These are phyloP conservation scores for Cardiospermum halicacabum DNA, from an alignment of 345 rosid genomes.

Conservation along the genomic window DNA sequence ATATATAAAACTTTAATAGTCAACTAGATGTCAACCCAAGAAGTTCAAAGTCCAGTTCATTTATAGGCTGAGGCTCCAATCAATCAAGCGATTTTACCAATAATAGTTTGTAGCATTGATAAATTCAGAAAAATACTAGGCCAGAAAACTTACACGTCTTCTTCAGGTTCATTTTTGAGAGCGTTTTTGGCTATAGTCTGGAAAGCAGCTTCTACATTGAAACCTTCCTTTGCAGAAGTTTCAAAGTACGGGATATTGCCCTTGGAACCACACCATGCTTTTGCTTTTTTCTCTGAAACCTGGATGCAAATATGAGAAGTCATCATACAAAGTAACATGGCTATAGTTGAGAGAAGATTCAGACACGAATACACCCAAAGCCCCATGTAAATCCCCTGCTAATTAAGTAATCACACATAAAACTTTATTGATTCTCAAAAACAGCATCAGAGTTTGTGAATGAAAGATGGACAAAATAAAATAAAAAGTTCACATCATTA, in stretches of 20 bases:
- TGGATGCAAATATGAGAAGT: slow-evolving; percentile 17
- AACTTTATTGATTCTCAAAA: not conserved
- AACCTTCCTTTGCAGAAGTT: slow-evolving; percentile 91
- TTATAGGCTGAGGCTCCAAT: too few species aligned
- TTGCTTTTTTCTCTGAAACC: slow-evolving; percentile 92
- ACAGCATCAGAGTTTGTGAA: not conserved
- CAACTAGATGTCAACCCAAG: not conserved
- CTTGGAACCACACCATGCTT: slow-evolving; percentile 93
- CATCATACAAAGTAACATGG: not conserved
- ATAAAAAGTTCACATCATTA: not conserved
- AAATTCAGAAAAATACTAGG: not conserved
- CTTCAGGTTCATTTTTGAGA: slow-evolving; percentile 84
- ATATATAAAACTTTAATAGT: not conserved
- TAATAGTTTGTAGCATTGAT: not conserved
- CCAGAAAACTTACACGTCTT: slow-evolving; percentile 57
- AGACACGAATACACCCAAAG: not conserved
- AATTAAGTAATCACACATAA: not conserved
- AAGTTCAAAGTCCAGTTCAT: not conserved
- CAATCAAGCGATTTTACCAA: too few species aligned
- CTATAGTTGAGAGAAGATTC: not conserved
- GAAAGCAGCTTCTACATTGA: slow-evolving; percentile 83
- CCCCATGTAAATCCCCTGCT: not conserved
- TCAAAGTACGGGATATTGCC: slow-evolving; percentile 91
- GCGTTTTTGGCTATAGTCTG: slow-evolving; percentile 83
- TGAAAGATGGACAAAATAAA: not conserved